phyloP scores from a whole-genome alignment of 2,329 filamentous ascomycete species.

The Sclerotinia nivalis region DNA sequence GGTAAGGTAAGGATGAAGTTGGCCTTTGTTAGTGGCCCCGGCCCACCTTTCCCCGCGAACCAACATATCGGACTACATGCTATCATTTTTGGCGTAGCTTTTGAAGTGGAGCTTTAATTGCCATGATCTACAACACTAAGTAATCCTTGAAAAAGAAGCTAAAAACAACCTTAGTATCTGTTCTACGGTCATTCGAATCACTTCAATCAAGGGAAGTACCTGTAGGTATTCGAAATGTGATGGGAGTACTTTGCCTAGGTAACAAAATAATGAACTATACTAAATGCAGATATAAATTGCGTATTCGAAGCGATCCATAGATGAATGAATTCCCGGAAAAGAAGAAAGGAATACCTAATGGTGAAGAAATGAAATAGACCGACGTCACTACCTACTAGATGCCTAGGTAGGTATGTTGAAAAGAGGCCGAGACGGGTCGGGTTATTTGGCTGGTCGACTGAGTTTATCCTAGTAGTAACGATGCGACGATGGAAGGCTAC shows the following conservation, averaged over 20 bases:
- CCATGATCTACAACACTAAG: background rate
- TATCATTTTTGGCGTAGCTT: background rate
- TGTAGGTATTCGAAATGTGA: background rate
- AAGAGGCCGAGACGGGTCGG: background rate
- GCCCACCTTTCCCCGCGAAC: constrained; percentile 1
- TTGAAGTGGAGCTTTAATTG: background rate
- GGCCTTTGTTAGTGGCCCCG: background rate
- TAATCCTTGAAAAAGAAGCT: background rate
- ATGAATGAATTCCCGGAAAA: background rate
- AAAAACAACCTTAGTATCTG: no score
- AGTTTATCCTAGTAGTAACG: background rate
- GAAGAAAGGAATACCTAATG: background rate
- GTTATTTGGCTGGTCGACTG: background rate
- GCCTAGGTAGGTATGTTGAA: background rate
- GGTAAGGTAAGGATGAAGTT: background rate
- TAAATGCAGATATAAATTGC: background rate
- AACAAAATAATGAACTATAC: background rate
- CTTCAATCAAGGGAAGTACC: background rate
- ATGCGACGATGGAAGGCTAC: background rate
- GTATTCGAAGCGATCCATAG: no score
- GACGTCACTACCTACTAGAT: background rate
- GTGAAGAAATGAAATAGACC: background rate
- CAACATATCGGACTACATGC: background rate
- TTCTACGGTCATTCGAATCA: background rate
- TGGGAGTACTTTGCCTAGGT: background rate